phyloP scores from a whole-genome alignment of 768 basidiomycete species.

The Agaricus blazei region DNA sequence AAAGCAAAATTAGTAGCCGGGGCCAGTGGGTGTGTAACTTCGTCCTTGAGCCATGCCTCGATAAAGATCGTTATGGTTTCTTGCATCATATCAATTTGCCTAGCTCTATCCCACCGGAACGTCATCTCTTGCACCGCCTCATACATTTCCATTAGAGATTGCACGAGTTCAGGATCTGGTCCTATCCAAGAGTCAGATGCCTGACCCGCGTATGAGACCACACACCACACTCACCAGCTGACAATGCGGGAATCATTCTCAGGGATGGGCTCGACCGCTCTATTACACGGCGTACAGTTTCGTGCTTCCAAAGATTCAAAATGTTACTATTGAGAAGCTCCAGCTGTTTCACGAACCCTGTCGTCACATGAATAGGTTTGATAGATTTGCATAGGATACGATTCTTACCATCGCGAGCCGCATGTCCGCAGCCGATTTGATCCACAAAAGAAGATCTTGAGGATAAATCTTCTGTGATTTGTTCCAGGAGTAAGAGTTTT shows the following conservation, averaged over 20 bases:
- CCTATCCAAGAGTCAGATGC: constrained; percentile 15
- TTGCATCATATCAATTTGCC: constrained; percentile 22
- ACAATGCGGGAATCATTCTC: constrained; percentile 1
- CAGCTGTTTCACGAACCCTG: constrained; percentile 2
- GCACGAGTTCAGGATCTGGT: constrained; percentile 51
- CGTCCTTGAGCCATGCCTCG: constrained; percentile 25
- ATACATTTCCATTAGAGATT: constrained; percentile 50
- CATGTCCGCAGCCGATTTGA: constrained; percentile 36
- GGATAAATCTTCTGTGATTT: constrained; percentile 43
- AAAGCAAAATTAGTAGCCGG: constrained; percentile 43
- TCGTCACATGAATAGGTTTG: background rate
- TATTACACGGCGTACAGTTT: background rate
- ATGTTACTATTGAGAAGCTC: background rate
- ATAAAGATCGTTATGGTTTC: constrained; percentile 37
- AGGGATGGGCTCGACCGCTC: background rate
- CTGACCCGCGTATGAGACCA: background rate
- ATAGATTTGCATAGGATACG: background rate
- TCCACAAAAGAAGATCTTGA: constrained; percentile 37
- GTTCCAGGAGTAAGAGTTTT: constrained; percentile 43
- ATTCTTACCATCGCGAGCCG: constrained; percentile 21
- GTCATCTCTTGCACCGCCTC: constrained; percentile 50
- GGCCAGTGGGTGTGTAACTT: constrained; percentile 17
- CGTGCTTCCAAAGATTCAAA: constrained; percentile 1
- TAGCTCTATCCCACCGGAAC: constrained; percentile 3
- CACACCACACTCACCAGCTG: background rate